phyloP scores from a whole-genome alignment of 2,329 filamentous ascomycete species.

The Ophiostoma populinum region DNA sequence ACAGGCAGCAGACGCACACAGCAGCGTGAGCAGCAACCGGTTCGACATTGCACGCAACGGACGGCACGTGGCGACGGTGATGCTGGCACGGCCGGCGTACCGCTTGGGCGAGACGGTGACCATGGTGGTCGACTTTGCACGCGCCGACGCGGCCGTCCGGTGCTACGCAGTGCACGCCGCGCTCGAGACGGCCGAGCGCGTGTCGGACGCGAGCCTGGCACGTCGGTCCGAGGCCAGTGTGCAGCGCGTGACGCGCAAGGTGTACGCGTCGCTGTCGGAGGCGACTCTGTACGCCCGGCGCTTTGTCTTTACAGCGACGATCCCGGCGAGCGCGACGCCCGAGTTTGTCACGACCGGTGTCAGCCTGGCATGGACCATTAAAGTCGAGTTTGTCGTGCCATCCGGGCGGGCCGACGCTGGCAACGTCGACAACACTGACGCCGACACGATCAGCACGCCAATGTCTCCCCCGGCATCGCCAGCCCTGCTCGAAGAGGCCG shows the following conservation, averaged over 20 bases:
- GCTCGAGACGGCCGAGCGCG: conserved; percentile 72
- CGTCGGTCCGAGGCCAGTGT: conserved; percentile 75
- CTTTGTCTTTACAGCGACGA: conserved; percentile 64
- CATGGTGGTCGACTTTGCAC: conserved; percentile 68
- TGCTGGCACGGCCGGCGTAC: conserved; percentile 75
- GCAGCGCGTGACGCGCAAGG: conserved; percentile 66
- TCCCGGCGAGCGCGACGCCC: conserved; percentile 70
- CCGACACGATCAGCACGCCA: not conserved
- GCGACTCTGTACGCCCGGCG: conserved; percentile 67
- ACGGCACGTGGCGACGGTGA: conserved; percentile 78
- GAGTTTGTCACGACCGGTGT: conserved; percentile 86
- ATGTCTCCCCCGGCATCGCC: conserved; percentile 3
- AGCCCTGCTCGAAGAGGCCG: conserved; percentile 60
- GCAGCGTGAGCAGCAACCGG: conserved; percentile 61
- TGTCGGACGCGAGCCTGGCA: conserved; percentile 66
- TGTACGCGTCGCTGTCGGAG: conserved; percentile 63
- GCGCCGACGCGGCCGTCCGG: conserved; percentile 46
- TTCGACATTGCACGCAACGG: conserved; percentile 92
- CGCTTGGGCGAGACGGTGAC: conserved; percentile 76
- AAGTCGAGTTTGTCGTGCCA: conserved; percentile 84
- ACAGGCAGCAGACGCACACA: conserved; percentile 13
- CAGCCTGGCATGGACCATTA: conserved; percentile 71
- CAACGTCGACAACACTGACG: not conserved
- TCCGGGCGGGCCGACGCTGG: no score
- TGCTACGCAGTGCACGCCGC: conserved; percentile 75